Conservation (phyloP, 169 alveolate species). For the Cytauxzoon felis region DNA sequence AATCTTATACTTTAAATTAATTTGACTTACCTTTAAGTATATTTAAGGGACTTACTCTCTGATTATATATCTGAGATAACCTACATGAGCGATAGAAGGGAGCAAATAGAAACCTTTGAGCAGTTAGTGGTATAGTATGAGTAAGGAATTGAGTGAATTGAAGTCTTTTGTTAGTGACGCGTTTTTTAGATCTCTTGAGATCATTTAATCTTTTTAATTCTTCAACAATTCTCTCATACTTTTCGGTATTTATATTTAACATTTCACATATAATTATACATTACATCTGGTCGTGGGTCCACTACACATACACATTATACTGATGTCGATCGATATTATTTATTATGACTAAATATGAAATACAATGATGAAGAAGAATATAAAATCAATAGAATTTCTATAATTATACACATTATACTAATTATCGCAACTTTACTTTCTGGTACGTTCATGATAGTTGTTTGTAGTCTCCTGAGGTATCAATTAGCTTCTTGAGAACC, state of each 20-base stretch:
- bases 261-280: too few relatives aligned
- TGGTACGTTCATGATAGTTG: not conserved
- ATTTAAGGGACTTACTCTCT: slow-evolving; percentile 22
- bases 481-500: too few relatives aligned
- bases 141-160: slow-evolving; percentile 46
- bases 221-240: slow-evolving; percentile 42
- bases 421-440: not conserved
- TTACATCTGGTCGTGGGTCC: too few relatives aligned
- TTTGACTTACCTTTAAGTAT: slow-evolving; percentile 37
- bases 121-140: slow-evolving; percentile 52
- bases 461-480: too few relatives aligned
- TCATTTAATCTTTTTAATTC: slow-evolving; percentile 30
- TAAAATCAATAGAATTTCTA: not conserved
- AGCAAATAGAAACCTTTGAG: slow-evolving; percentile 39
- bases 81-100: slow-evolving; percentile 43
- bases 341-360: not conserved
- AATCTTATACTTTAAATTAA: not conserved
- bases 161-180: slow-evolving; percentile 52
- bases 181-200: slow-evolving; percentile 40
- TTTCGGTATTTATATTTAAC: slow-evolving; percentile 18
- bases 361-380: not conserved
- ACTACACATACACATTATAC: not conserved
- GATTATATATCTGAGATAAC: slow-evolving; percentile 9
- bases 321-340: not conserved
- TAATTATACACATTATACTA: slow-evolving; percentile 3